These are phyloP conservation scores for Curvularia sp. DNA, from an alignment of 2,329 filamentous ascomycete species.

Conservation along the genomic window DNA sequence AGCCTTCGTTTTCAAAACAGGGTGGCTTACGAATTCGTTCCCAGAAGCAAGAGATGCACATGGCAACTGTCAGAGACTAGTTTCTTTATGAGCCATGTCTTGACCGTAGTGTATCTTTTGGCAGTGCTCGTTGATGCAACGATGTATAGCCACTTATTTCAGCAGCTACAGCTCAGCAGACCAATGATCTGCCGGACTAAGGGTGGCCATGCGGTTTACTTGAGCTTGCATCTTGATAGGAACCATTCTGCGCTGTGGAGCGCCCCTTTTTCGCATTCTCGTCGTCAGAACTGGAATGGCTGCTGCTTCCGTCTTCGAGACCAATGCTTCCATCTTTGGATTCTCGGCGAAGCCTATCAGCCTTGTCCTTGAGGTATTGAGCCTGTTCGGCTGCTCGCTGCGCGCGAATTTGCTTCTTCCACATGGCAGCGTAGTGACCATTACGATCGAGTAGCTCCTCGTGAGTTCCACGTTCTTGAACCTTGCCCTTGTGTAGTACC, in stretches of 20 bases:
- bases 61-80: not conserved
- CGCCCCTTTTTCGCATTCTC: conserved; percentile 40
- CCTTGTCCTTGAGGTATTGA: conserved; percentile 58
- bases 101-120: not conserved
- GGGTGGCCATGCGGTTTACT: conserved; percentile 41
- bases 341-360: conserved; percentile 57
- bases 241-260: conserved; percentile 17
- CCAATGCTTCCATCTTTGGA: conserved; percentile 53
- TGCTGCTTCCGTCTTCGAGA: conserved; percentile 51
- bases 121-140: not conserved
- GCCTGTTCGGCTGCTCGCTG: conserved; percentile 60
- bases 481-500: conserved; percentile 61
- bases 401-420: conserved; percentile 61
- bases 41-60: not conserved
- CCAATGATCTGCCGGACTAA: conserved; percentile 21
- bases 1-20: not conserved
- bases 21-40: conserved; percentile 1
- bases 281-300: conserved; percentile 45
- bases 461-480: conserved; percentile 61
- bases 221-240: conserved; percentile 23
- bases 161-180: not conserved
- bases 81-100: not conserved
- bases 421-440: conserved; percentile 58
- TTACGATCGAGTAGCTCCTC: conserved; percentile 58
- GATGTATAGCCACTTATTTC: not conserved